A percentile compares a stretch with the other conserved stretches of the same genome.
These are phyloP conservation scores for Sclerotinia glacialis DNA, from an alignment of 2,329 filamentous ascomycete genomes.

Conservation along the genomic window DNA sequence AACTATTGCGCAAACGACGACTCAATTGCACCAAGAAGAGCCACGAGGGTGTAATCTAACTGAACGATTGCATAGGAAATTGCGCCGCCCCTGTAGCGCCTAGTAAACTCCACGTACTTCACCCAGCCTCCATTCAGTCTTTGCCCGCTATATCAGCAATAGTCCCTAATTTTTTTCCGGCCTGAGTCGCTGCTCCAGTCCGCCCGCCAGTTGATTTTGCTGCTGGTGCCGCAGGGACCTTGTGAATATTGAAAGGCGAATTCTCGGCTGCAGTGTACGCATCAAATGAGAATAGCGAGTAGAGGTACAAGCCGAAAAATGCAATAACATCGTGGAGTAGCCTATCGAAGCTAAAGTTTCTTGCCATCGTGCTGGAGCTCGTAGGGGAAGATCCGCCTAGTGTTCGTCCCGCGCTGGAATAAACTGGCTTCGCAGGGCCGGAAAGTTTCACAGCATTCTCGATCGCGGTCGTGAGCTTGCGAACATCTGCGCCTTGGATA, in stretches of 20 bases:
- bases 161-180: conserved; percentile 40
- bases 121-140: conserved; percentile 4
- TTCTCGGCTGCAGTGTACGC: conserved; percentile 59
- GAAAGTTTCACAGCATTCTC: conserved; percentile 62
- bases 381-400: conserved; percentile 46
- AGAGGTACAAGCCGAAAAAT: conserved; percentile 60
- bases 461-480: conserved; percentile 72
- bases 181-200: conserved; percentile 33
- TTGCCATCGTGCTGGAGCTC: conserved; percentile 4
- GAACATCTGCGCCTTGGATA: conserved; percentile 76
- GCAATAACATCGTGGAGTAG: conserved; percentile 30
- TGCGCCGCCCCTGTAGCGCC: not conserved
- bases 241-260: conserved; percentile 56
- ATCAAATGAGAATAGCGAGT: conserved; percentile 62
- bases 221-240: conserved; percentile 28
- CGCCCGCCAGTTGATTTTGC: conserved; percentile 30
- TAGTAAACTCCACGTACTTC: not conserved
- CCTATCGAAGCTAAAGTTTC: conserved; percentile 18
- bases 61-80: not conserved
- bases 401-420: conserved; percentile 56
- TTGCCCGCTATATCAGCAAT: conserved; percentile 34
- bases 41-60: not conserved
- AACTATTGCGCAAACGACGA: not conserved
- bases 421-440: conserved; percentile 46
- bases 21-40: not conserved